Evolutionary conservation across 2,329 filamentous ascomycete species (phyloP), one percentile per base, ranked within the genome.

Genomic region (Microcyclospora tardicrescens): DNA sequence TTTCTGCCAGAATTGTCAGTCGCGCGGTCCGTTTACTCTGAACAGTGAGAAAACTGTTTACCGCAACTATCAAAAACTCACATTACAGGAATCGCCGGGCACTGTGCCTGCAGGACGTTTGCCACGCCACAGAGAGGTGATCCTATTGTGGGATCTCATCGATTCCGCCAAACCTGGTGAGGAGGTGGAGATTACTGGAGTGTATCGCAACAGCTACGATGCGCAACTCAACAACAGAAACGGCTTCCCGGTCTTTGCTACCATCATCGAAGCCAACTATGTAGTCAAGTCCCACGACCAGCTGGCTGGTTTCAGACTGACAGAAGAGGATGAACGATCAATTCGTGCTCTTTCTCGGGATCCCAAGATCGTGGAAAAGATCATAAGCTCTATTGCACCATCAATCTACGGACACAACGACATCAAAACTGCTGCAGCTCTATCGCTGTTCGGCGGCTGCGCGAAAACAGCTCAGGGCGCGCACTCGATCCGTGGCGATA

Each of bases 11-110:
- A 91, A 84, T 59, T 98, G 91, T 64, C 89, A 96, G 64, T 93
- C 85, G 30, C 79, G 85, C 31, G 91, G 91, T 0, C 93, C 91
- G 0, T 98, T 98, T 57, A 93, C 81, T 0, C 69, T 98, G 48
- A 96, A 96, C 65, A 91, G 86, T 3, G 91, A 96, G 60, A 93
- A 94, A 69, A 98, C 91, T 0, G 83, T 98, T 12, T 98, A 98
- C 65, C 82, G 91, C 46, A 98, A 98, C 62, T 98, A 95, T 64
- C 91, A 98, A 61, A 98, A 95, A 59, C 70, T 98, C 52, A 98
- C 91, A 0, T 73, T 98, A 10, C 91, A 98, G 57, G 91, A 98
- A 61, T 94, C 93, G 0, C 91, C 91, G 3, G 93, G 91, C 39
- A 96, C 91, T 6, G 91, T 98, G 2, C 93, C 91, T 4, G 87